Conservation (phyloP, 2,329 filamentous ascomycete species). For the Trichoderma hamatum region DNA sequence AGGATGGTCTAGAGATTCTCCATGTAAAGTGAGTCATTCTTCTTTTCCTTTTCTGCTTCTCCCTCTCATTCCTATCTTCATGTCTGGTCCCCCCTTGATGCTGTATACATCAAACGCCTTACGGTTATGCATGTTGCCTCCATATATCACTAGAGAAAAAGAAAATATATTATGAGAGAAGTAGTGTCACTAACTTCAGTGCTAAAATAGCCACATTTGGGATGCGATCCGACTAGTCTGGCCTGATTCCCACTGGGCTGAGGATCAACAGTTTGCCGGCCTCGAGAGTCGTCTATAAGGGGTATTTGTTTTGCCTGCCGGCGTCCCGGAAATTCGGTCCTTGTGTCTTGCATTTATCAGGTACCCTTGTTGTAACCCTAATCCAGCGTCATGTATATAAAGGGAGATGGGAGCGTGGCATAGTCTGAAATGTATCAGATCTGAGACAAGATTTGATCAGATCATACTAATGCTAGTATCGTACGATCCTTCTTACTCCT, state of each 20-base stretch:
- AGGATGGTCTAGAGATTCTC: constrained; percentile 82
- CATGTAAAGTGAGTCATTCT: constrained; percentile 69
- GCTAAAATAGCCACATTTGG: constrained; percentile 75
- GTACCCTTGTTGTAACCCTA: constrained; percentile 3
- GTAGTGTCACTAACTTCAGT: constrained; percentile 37
- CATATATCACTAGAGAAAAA: neutral
- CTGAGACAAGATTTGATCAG: constrained; percentile 13
- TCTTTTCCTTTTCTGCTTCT: constrained; percentile 21
- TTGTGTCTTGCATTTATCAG: constrained; percentile 9
- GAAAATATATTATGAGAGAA: neutral
- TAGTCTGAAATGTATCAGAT: constrained; percentile 13
- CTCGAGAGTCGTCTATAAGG: constrained; percentile 78
- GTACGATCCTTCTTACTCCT: neutral
- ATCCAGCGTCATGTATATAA: constrained; percentile 8
- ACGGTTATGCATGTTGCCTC: neutral
- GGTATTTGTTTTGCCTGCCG: neutral
- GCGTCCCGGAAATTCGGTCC: neutral
- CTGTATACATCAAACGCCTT: neutral
- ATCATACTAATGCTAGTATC: neutral
- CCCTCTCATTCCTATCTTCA: constrained; percentile 14
- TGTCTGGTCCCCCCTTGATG: neutral
- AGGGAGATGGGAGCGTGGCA: neutral
- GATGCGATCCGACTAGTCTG: constrained; percentile 89
- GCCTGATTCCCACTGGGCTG: constrained; percentile 86
- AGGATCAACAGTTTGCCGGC: constrained; percentile 66